These are phyloP conservation scores for Rhizopogon vinicolor DNA, from an alignment of 768 basidiomycete species.

Conservation along the genomic window DNA sequence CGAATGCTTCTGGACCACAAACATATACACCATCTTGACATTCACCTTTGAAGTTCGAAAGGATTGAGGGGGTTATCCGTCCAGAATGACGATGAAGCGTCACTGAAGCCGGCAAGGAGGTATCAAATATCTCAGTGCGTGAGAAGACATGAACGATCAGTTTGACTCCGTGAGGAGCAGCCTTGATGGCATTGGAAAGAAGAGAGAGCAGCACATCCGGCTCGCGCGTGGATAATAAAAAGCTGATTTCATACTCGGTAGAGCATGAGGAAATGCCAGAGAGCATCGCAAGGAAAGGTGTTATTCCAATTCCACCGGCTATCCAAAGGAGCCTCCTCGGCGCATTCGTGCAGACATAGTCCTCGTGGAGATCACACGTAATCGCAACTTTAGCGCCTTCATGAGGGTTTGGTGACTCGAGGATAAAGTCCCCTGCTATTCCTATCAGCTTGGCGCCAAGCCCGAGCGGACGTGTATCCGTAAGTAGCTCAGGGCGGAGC, in stretches of 20 bases:
- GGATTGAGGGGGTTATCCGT: conserved; percentile 8
- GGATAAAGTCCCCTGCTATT: conserved; percentile 47
- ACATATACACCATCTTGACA: conserved; percentile 31
- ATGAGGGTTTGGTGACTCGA: conserved; percentile 12
- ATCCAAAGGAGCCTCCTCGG: conserved; percentile 42
- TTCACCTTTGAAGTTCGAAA: conserved; percentile 9
- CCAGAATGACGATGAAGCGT: not conserved
- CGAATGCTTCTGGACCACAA: conserved; percentile 48
- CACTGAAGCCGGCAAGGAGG: not conserved
- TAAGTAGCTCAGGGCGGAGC: conserved; percentile 35
- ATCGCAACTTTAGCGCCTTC: not conserved
- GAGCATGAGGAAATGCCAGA: not conserved
- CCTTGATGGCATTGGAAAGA: not conserved
- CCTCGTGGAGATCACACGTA: not conserved
- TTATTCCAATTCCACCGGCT: conserved; percentile 63
- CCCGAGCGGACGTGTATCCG: conserved; percentile 33
- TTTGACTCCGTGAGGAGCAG: not conserved
- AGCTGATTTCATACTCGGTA: conserved; percentile 31
- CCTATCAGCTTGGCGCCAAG: conserved; percentile 45
- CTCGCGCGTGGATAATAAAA: conserved; percentile 51
- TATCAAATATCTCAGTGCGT: conserved; percentile 3
- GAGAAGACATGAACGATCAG: conserved; percentile 39
- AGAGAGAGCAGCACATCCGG: conserved; percentile 47
- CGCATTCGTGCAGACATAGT: not conserved
- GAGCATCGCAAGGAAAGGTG: conserved; percentile 61